phyloP scores from a whole-genome alignment of 2,329 filamentous ascomycete species.

The Sporothrix sp. region DNA sequence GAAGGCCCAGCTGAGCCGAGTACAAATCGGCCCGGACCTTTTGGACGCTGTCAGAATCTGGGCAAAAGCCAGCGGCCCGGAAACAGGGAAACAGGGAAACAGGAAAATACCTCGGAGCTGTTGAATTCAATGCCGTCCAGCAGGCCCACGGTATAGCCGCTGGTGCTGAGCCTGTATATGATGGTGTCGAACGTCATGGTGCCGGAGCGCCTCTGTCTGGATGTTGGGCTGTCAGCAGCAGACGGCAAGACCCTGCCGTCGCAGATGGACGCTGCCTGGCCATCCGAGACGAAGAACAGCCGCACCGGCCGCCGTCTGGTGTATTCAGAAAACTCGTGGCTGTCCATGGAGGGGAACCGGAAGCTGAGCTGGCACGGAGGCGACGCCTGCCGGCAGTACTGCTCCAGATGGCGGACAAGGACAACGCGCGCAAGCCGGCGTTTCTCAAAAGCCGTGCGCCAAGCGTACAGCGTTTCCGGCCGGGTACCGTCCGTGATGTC shows the following conservation, averaged over 20 bases:
- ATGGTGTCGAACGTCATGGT: constrained; percentile 29
- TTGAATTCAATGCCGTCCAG: constrained; percentile 53
- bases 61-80: too few species aligned
- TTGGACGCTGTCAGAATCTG: too few species aligned
- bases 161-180: constrained; percentile 44
- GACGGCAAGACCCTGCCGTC: background rate
- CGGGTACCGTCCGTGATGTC: too few species aligned
- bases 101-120: constrained; percentile 56
- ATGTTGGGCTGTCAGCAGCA: background rate
- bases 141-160: constrained; percentile 52
- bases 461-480: constrained; percentile 14
- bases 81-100: too few species aligned
- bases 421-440: constrained; percentile 53
- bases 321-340: constrained; percentile 44
- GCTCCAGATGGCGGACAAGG: constrained; percentile 53
- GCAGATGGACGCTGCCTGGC: constrained; percentile 22
- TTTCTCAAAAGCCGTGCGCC: constrained; percentile 29
- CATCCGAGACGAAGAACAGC: constrained; percentile 62
- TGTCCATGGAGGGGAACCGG: constrained; percentile 34
- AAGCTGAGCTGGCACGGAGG: constrained; percentile 22
- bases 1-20: background rate
- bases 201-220: constrained; percentile 15
- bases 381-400: background rate
- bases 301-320: constrained; percentile 45
- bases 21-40: background rate